phyloP scores from a whole-genome alignment of 2,329 filamentous ascomycete genomes.

The Fusarium palustre region DNA sequence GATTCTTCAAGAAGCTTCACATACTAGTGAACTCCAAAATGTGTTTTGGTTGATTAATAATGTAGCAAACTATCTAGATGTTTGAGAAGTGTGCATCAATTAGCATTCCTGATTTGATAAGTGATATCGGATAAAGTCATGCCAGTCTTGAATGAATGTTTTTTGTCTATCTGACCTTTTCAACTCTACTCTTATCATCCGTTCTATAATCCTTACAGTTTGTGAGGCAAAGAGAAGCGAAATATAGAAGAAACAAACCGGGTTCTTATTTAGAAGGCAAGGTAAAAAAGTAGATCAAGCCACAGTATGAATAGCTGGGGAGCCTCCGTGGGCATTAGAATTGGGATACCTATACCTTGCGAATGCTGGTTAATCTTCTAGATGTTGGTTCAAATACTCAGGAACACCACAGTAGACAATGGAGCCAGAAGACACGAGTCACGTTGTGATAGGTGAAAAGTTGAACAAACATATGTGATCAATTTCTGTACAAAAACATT shows the following conservation, averaged over 20 bases:
- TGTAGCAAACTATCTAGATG: not conserved
- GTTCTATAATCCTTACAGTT: not conserved
- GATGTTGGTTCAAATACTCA: too few species aligned
- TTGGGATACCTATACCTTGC: not conserved
- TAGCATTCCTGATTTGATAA: too few species aligned
- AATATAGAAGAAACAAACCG: too few species aligned
- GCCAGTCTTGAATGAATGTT: not conserved
- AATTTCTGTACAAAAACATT: conserved; percentile 12
- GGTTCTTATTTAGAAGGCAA: too few species aligned
- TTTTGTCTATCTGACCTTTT: not conserved
- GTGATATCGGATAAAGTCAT: not conserved
- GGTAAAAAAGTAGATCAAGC: not conserved
- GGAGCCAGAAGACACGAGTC: not conserved
- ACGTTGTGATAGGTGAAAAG: not conserved
- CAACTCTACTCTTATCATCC: not conserved
- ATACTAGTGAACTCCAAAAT: too few species aligned
- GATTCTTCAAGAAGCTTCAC: too few species aligned
- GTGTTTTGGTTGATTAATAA: not conserved
- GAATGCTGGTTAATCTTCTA: not conserved
- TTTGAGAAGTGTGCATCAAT: not conserved
- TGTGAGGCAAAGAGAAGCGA: not conserved
- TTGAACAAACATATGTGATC: conserved; percentile 1
- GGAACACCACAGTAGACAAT: too few species aligned
- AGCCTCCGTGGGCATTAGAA: not conserved
- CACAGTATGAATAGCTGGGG: too few species aligned